Evolutionary conservation across 163 green algal species (phyloP), one percentile per base, ranked within the genome.

Genomic region (Smithsoniella earleae): DNA sequence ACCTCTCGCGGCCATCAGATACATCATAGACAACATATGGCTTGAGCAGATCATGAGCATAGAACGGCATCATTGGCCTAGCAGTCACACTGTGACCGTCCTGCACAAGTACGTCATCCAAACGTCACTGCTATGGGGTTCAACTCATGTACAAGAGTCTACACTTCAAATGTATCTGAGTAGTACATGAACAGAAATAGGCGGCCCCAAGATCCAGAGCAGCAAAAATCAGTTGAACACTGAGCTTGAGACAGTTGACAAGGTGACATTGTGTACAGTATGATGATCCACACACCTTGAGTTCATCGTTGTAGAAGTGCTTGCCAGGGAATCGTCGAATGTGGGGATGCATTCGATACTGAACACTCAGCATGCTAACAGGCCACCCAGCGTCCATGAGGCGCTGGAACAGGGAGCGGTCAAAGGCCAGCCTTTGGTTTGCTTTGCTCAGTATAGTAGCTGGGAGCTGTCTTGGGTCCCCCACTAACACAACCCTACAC

Each of bases 21-120:
- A 97, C 91, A 77, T 98, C 91, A 75, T 95, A 98, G 65, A 97
- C 84, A 0, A 91, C 78, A 75, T 97, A 97, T 5, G 92, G 91
- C 79, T 92, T 87, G 31, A 96, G 79, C 58, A 95, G 76, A 40
- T 66, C 38, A 73, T 88, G 74, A 3, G 36, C 28, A 54, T 92
- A 86, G 66, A 89, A 90, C 2, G 77, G 44, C 28, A 33, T 33
- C 27, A 20, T n/a, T 6, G 27, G 28, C 13, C 58, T 34, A 33
- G n/a, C 31, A 25, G 46, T 40, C 10, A 79, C 46, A 45, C 52
- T 65, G 6, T 43, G 36, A 3, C 75, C 64, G 37, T 79, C 75
- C 63, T 77, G 62, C 22, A 73, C 8, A 73, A n/a, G n/a, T n/a
- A n/a, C n/a, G n/a, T n/a, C n/a, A n/a, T n/a, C n/a, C n/a, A n/a